phyloP scores from a whole-genome alignment of 2,329 filamentous ascomycete species.

The Cryphonectria naterciae region DNA sequence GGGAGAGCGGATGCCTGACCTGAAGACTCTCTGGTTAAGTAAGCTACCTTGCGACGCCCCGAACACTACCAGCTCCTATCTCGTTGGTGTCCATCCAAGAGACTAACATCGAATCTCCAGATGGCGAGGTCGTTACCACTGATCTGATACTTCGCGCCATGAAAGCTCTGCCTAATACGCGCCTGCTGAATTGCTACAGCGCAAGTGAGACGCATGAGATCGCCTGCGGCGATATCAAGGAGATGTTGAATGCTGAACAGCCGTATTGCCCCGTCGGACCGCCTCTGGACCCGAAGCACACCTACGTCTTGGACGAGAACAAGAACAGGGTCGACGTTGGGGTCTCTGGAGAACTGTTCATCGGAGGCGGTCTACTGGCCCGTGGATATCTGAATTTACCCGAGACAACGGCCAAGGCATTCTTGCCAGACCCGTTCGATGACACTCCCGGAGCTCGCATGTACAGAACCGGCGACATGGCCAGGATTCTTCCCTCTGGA shows the following conservation, averaged over 20 bases:
- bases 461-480: slow-evolving; percentile 76
- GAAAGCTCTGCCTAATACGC: slow-evolving; percentile 68
- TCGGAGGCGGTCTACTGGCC: slow-evolving; percentile 75
- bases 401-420: slow-evolving; percentile 75
- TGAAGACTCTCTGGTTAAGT: slow-evolving; percentile 72
- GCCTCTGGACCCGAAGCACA: slow-evolving; percentile 68
- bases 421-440: slow-evolving; percentile 68
- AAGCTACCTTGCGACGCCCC: neutral
- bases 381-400: slow-evolving; percentile 80
- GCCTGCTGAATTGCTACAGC: slow-evolving; percentile 79
- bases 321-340: slow-evolving; percentile 67
- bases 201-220: slow-evolving; percentile 83
- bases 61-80: no score
- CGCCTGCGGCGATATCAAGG: slow-evolving; percentile 73
- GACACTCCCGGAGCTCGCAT: slow-evolving; percentile 64
- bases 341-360: slow-evolving; percentile 71
- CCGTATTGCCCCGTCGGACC: slow-evolving; percentile 75
- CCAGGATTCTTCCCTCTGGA: slow-evolving; percentile 68
- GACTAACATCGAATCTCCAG: slow-evolving; percentile 38
- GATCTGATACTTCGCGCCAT: slow-evolving; percentile 73
- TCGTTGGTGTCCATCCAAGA: no score
- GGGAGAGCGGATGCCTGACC: slow-evolving; percentile 63
- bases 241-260: slow-evolving; percentile 65
- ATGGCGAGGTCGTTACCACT: slow-evolving; percentile 81
- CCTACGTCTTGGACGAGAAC: slow-evolving; percentile 73